Evolutionary conservation across 345 rosid species (phyloP), one percentile per base, ranked within the genome.

Genomic region (Schrenkiella parvula): DNA sequence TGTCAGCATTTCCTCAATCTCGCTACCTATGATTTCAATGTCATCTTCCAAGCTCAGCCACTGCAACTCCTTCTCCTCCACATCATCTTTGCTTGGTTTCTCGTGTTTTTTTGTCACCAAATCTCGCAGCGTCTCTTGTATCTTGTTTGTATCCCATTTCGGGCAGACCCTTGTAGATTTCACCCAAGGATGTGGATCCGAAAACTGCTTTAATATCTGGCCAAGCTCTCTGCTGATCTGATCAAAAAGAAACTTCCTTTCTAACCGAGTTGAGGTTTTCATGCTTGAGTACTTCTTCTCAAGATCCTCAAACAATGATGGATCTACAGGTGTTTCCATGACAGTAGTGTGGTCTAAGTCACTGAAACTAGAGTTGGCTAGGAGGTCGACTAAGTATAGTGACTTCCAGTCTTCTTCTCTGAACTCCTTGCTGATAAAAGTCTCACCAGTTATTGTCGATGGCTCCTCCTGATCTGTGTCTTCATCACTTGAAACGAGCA

Each of bases 181-280:
- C 67, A 84, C 78, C 95, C 98, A 90, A 2, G 92, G 95, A 41
- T 59, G 85, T 38, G 83, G 87, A 72, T 81, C 72, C 0, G 66
- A 75, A 19, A 62, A 71, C 73, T 80, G 85, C 79, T 72, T 82
- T 70, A 82, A 59, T 4, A 89, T 84, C 66, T 73, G 83, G 43
- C 68, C 34, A 23, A 92, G 84, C 37, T 87, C 87, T 3, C 64
- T 68, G 70, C 86, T 92, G 34, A 92, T 76, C 3, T 80, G 83
- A 56, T 95, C 91, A 10, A 90, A 95, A 5, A 89, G 80, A 38
- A 92, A 82, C 71, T 67, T 84, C 66, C 99, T 82, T 41, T 89
- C 98, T n/a, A 83, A 32, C 77, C 84, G 84, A 12, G 79, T 60
- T 66, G 83, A 85, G 46, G 80, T 72, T 57, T 66, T 70, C 56